phyloP scores from a whole-genome alignment of 805 yeast genomes.

The Wickerhamiella shivajii region DNA sequence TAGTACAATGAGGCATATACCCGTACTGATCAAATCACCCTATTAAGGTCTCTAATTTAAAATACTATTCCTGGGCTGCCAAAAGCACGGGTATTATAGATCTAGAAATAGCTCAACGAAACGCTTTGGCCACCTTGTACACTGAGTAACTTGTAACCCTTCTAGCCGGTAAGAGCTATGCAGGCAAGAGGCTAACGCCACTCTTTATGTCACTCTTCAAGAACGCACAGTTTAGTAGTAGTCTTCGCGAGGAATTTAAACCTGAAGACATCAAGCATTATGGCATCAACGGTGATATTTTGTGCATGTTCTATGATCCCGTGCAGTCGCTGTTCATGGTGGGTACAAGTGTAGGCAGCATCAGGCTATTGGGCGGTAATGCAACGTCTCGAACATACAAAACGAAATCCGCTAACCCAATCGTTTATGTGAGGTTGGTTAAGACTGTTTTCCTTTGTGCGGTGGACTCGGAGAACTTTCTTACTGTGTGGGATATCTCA shows the following conservation, averaged over 20 bases:
- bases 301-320: slow-evolving; percentile 69
- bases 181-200: too few relatives aligned
- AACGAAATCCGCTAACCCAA: slow-evolving; percentile 32
- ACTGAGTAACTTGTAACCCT: too few relatives aligned
- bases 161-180: too few relatives aligned
- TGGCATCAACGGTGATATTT: slow-evolving; percentile 52
- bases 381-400: slow-evolving; percentile 58
- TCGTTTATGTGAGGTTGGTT: slow-evolving; percentile 47
- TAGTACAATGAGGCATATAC: too few relatives aligned
- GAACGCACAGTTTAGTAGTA: slow-evolving; percentile 15
- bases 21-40: too few relatives aligned
- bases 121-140: too few relatives aligned
- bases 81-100: too few relatives aligned
- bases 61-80: too few relatives aligned
- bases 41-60: too few relatives aligned
- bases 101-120: too few relatives aligned
- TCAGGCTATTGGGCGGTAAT: slow-evolving; percentile 73
- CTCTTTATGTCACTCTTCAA: too few relatives aligned
- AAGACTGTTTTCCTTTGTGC: slow-evolving; percentile 73
- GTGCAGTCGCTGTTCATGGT: slow-evolving; percentile 75
- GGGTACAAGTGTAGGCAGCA: slow-evolving; percentile 52
- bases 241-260: slow-evolving; percentile 18
- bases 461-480: slow-evolving; percentile 42
- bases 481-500: slow-evolving; percentile 60
- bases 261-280: slow-evolving; percentile 27